These are phyloP conservation scores for Solanum chiquidenum DNA, from an alignment of 257 asterid species.

Conservation along the genomic window DNA sequence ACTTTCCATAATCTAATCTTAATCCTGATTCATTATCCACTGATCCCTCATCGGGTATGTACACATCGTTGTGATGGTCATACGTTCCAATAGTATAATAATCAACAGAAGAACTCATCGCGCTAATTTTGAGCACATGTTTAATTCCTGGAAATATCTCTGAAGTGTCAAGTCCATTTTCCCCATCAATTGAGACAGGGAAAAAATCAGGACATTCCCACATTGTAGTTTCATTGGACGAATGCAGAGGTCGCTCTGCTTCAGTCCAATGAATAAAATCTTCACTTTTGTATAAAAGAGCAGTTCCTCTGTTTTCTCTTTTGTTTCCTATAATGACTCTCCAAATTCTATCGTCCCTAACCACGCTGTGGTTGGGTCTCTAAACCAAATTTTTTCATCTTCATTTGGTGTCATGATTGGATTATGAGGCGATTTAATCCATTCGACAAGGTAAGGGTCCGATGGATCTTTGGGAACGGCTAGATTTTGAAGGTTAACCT, in stretches of 20 bases:
- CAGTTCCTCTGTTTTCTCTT: too few species aligned
- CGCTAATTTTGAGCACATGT: conserved; percentile 27
- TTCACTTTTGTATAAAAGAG: too few species aligned
- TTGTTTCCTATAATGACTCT: conserved; percentile 22
- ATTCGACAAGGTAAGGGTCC: conserved; percentile 38
- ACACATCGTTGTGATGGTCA: conserved; percentile 1
- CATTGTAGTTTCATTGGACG: conserved; percentile 23
- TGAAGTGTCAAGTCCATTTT: conserved; percentile 21
- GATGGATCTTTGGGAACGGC: conserved; percentile 41
- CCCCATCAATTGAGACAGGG: conserved; percentile 9
- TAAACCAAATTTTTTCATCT: not conserved
- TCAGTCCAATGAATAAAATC: conserved; percentile 4
- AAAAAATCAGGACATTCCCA: conserved; percentile 45
- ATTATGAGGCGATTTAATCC: conserved; percentile 36
- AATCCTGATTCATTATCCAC: not conserved
- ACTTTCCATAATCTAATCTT: not conserved
- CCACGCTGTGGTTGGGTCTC: conserved; percentile 48
- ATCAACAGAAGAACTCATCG: conserved; percentile 13
- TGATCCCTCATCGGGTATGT: conserved; percentile 1
- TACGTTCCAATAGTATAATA: conserved; percentile 26
- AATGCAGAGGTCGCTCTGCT: conserved; percentile 16
- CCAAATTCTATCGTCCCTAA: conserved; percentile 29
- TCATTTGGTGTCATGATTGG: conserved; percentile 32
- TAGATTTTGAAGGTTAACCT: conserved; percentile 45
- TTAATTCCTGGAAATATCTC: conserved; percentile 7